phyloP scores from a whole-genome alignment of 75 land plant species.

The Pinus taeda region DNA sequence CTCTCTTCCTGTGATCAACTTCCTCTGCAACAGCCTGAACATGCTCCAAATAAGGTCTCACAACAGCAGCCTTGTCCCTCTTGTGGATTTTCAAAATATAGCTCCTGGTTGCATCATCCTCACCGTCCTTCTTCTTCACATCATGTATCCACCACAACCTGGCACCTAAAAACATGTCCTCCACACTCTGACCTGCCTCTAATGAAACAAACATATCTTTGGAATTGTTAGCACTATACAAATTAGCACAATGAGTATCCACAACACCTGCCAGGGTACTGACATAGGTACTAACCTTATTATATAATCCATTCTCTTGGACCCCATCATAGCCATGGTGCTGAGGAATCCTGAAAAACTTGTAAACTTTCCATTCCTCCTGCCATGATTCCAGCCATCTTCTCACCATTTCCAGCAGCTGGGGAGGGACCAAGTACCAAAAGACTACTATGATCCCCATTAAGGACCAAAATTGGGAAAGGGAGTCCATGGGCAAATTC shows the following conservation, averaged over 20 bases:
- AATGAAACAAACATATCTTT: conserved; percentile 14
- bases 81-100: conserved; percentile 46
- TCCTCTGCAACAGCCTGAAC: too few species aligned
- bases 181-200: too few species aligned
- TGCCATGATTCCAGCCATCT: not conserved
- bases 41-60: too few species aligned
- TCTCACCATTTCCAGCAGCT: not conserved
- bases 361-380: conserved; percentile 31
- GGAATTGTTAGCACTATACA: conserved; percentile 38
- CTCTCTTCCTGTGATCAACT: too few species aligned
- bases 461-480: not conserved
- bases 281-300: conserved; percentile 6
- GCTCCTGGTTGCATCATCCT: conserved; percentile 21
- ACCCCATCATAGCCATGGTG: conserved; percentile 9
- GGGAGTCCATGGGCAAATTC: too few species aligned
- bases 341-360: conserved; percentile 37
- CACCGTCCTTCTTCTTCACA: too few species aligned
- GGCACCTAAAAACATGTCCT: too few species aligned
- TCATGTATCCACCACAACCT: too few species aligned
- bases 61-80: conserved; percentile 28
- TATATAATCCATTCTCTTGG: not conserved
- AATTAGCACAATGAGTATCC: conserved; percentile 15
- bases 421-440: not conserved
- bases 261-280: too few species aligned
- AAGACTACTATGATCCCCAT: not conserved